Evolutionary conservation across 2,329 filamentous ascomycete genomes (phyloP), one percentile per base, ranked within the genome.

Genomic region (Epichloe glyceriae): DNA sequence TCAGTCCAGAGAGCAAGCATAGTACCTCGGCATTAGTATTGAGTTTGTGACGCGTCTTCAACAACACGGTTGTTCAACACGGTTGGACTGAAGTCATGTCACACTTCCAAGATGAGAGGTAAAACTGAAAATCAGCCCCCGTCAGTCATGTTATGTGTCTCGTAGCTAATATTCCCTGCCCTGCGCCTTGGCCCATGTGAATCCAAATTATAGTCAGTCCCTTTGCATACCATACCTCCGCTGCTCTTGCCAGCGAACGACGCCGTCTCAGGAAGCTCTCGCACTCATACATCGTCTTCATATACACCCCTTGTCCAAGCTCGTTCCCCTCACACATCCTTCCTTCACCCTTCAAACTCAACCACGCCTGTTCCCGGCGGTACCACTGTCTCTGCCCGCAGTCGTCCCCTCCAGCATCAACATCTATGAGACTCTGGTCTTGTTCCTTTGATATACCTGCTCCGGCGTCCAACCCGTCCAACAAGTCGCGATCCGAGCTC

Each of bases 401-500:
- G 58, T 26, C 62, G 57, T 7, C 61, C 60, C 58, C 58, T 14
- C 51, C 57, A 2, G 62, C 47, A 38, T 61, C 62, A 46, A 59
- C 61, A 50, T 70, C 68, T 37, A 70, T 58, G 33, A 69, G 59
- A 53, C 59, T 63, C 46, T 59, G 58, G n/a, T 61, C 64, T 42
- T 61, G 59, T 5, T 61, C 56, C 49, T 64, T 69, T 2, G 56
- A 60, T 26, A 68, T 78, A 12, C 78, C 78, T 1, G 85, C 82
- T 56, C 81, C 79, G 2, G 82, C 86, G 62, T 91, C 86, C 2
- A 83, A 83, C 0, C 85, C 86, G 57, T 86, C 83, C 14, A 90
- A 67, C 14, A 90, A 66, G 62, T 88, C 85, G 49, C 81, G 71
- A 64, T 89, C 85, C 46, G 78, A 76, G 50, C 80, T 82, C 55